These are phyloP conservation scores for Melampsora americana DNA, from an alignment of 1,284 basidiomycete species.

Conservation along the genomic window DNA sequence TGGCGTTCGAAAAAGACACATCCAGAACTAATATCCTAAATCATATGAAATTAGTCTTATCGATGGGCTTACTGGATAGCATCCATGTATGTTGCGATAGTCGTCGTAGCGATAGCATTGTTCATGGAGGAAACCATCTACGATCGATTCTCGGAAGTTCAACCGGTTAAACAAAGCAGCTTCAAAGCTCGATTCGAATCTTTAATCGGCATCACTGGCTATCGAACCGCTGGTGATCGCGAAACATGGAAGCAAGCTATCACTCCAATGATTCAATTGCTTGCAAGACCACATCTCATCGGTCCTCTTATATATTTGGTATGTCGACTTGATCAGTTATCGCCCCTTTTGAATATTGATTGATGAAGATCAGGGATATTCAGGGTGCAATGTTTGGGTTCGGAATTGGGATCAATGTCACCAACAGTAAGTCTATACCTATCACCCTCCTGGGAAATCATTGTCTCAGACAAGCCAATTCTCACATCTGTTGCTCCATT, in stretches of 20 bases:
- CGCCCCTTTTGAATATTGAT: too few species aligned
- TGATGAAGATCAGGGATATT: background rate
- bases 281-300: conserved; percentile 66
- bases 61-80: conserved; percentile 70
- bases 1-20: too few species aligned
- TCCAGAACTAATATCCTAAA: too few species aligned
- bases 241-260: conserved; percentile 60
- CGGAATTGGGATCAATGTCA: conserved; percentile 70
- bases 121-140: conserved; percentile 69
- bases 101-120: conserved; percentile 62
- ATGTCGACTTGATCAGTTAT: conserved; percentile 8
- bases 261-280: conserved; percentile 59
- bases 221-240: conserved; percentile 61
- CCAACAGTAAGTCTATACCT: conserved; percentile 62
- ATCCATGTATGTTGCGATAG: conserved; percentile 61
- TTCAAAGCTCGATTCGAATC: conserved; percentile 63
- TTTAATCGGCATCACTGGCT: conserved; percentile 66
- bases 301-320: conserved; percentile 63
- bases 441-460: background rate
- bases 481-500: too few species aligned
- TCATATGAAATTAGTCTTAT: conserved; percentile 57
- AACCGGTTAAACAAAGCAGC: conserved; percentile 57
- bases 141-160: conserved; percentile 64
- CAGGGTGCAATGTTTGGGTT: conserved; percentile 61
- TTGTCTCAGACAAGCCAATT: background rate